phyloP scores from a whole-genome alignment of 1,284 basidiomycete species.

The Microstroma glucosiphilum region DNA sequence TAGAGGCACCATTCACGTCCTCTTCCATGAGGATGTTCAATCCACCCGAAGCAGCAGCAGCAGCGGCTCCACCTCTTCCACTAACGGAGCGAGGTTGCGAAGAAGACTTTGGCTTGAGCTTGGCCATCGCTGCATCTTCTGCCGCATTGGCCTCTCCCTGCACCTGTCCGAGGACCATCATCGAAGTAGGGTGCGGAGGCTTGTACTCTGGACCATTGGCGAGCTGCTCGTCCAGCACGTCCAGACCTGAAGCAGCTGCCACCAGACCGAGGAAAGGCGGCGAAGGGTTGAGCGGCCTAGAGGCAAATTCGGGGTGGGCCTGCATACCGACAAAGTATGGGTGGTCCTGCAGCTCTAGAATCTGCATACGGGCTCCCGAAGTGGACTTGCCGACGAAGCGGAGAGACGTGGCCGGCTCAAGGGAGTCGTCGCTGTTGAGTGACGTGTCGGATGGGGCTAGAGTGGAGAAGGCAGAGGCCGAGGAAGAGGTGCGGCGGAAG shows the following conservation, averaged over 20 bases:
- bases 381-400: conserved; percentile 86
- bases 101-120: not conserved
- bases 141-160: conserved; percentile 16
- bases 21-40: not conserved
- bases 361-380: conserved; percentile 94
- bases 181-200: conserved; percentile 55
- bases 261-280: conserved; percentile 96
- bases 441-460: not conserved
- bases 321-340: conserved; percentile 92
- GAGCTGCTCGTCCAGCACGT: conserved; percentile 69
- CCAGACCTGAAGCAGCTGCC: conserved; percentile 67
- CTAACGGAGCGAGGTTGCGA: not conserved
- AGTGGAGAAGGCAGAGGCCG: conserved; percentile 1
- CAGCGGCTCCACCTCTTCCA: not conserved
- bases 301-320: conserved; percentile 97
- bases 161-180: conserved; percentile 34
- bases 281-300: conserved; percentile 94
- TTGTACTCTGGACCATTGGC: conserved; percentile 60
- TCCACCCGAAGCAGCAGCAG: not conserved
- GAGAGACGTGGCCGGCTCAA: conserved; percentile 15
- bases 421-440: not conserved
- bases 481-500: not conserved
- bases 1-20: not conserved
- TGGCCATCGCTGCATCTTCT: conserved; percentile 6
- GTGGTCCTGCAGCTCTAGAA: conserved; percentile 80